Conservation (phyloP, 768 basidiomycete species). For the Boletus vermiculosoides region DNA sequence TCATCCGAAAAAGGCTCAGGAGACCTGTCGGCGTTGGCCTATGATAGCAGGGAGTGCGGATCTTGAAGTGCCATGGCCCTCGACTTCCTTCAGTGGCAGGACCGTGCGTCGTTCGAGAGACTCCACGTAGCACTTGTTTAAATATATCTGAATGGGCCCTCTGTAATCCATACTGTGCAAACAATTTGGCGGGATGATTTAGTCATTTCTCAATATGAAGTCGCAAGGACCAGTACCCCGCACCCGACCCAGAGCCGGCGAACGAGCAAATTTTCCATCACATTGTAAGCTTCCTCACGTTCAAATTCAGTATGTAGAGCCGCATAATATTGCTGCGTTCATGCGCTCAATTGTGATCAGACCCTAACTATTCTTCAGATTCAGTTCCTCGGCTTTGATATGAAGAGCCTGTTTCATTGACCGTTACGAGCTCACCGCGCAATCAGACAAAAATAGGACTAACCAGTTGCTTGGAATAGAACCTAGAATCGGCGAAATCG, state of each 20-base stretch:
- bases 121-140: background rate
- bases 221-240: too few relatives aligned
- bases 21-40: background rate
- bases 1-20: background rate
- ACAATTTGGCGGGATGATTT: too few relatives aligned
- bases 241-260: background rate
- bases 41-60: background rate
- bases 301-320: background rate
- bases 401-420: background rate
- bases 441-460: background rate
- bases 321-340: background rate
- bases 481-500: constrained; percentile 1
- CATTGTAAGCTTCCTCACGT: background rate
- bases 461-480: constrained; percentile 6
- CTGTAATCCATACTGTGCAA: too few relatives aligned
- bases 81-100: background rate
- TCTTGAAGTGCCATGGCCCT: background rate
- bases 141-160: too few relatives aligned
- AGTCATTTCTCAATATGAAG: too few relatives aligned
- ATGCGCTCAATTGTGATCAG: background rate
- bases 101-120: too few relatives aligned
- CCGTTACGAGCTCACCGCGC: background rate
- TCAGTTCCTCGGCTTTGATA: constrained; percentile 6
- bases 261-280: background rate
- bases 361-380: background rate